Evolutionary conservation across 1,139 yeast species (phyloP), one percentile per base, ranked within the genome.

Genomic region (Yamadazyma diddensiae): DNA sequence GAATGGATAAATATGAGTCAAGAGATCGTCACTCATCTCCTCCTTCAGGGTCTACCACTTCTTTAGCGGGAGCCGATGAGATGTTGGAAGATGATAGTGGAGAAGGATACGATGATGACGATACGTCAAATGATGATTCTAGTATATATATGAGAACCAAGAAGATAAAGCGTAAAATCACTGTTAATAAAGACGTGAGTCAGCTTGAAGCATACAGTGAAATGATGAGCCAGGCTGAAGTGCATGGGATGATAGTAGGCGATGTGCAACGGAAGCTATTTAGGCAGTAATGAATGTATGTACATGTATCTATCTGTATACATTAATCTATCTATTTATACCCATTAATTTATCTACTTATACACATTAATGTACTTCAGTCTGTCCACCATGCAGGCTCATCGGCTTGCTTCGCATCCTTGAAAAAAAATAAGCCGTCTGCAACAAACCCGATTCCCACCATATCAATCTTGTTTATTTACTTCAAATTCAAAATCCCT

Each of bases 91-190:
- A 32, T 13, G 34, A 26, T 22, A 28, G 17, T 6, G 34, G 14
- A 13, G 35, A 32, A 3, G 21, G 14, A 8, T 23, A 31, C n/a
- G 30, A 27, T 7, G 30, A 31, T 30, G 36, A 33, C n/a, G 36
- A 33, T 19, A 33, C 36, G 4, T 28, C 31, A 15, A 33, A 28
- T 9, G 36, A 33, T n/a, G 36, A 33, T 6, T n/a, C 30, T 9
- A 29, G 30, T 20, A 24, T 29, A 4, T 33, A 29, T 14, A 29
- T 28, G 9, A 25, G 21, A 14, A 23, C 10, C 11, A 33, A 25
- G 24, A 33, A 29, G 25, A 16, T 22, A 5, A 29, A 29, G 19
- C 15, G 35, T 13, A 30, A 30, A 13, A 16, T 26, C 6, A 20
- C 23, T 15, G 26, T 30, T 10, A 25, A 25, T 13, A 20, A 16